Conservation (phyloP, 2,329 filamentous ascomycete species). For the Venturia oleaginea region DNA sequence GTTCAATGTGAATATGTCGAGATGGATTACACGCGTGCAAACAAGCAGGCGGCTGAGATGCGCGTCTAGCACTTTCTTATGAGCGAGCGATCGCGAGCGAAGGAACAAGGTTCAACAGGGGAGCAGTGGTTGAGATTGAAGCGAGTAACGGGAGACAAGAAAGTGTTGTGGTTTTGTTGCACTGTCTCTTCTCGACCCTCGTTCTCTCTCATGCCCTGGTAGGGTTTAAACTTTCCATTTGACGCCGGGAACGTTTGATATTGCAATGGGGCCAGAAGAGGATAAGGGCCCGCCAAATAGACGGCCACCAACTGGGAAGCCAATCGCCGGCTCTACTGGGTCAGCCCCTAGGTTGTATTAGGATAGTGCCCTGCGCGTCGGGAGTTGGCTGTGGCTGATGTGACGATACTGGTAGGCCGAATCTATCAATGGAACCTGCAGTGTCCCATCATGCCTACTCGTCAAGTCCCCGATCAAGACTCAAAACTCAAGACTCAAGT, state of each 20-base stretch:
- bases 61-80: not conserved
- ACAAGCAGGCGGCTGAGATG: not conserved
- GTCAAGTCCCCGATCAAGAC: too few species aligned
- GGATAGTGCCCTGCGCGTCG: not conserved
- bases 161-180: too few species aligned
- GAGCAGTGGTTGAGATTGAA: not conserved
- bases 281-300: not conserved
- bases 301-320: not conserved
- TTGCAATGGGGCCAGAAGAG: not conserved
- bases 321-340: not conserved
- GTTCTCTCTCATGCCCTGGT: not conserved
- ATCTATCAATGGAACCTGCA: not conserved
- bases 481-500: too few species aligned
- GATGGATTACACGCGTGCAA: not conserved
- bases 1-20: not conserved
- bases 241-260: slow-evolving; percentile 1
- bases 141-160: not conserved
- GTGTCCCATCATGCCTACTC: not conserved
- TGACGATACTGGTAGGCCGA: not conserved
- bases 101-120: not conserved
- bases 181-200: not conserved
- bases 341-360: not conserved
- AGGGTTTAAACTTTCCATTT: not conserved
- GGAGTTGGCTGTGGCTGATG: not conserved
- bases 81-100: not conserved